Conservation (phyloP, 495 filamentous ascomycete genomes). For the Durotheca rogersii region DNA sequence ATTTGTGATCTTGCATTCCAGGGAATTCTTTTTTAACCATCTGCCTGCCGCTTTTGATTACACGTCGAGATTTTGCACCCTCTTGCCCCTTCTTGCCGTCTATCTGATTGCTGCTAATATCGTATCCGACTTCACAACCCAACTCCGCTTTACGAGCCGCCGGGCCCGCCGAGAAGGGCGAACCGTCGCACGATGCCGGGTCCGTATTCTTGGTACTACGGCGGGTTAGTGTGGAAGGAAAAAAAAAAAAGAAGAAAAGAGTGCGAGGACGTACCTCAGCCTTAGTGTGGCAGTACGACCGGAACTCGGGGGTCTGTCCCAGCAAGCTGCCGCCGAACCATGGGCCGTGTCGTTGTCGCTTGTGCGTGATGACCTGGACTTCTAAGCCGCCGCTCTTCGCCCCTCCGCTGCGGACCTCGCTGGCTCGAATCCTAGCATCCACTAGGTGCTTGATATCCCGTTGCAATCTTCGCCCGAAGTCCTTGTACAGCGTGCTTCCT, state of each 20-base stretch:
- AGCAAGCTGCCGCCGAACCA: conserved; percentile 98
- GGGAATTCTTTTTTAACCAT: conserved; percentile 20
- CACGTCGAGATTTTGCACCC: conserved; percentile 19
- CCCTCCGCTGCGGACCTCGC: conserved; percentile 84
- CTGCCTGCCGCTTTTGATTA: conserved; percentile 27
- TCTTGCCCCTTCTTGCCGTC: conserved; percentile 14
- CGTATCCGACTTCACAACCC: conserved; percentile 9
- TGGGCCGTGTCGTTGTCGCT: conserved; percentile 93
- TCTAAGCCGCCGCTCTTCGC: conserved; percentile 91
- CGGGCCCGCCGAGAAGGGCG: conserved; percentile 89
- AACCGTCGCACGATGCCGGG: conserved; percentile 95
- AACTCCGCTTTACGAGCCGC: conserved; percentile 50
- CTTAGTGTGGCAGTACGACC: conserved; percentile 98
- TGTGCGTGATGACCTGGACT: conserved; percentile 94
- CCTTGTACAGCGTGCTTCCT: conserved; percentile 94
- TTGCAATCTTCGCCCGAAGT: conserved; percentile 93
- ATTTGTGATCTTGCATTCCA: background rate
- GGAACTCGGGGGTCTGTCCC: conserved; percentile 97
- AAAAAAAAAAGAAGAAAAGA: too few species aligned
- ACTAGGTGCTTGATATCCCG: conserved; percentile 95
- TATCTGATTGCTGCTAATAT: conserved; percentile 27
- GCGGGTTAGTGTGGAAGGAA: too few species aligned
- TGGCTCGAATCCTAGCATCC: conserved; percentile 60
- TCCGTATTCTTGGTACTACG: conserved; percentile 86
- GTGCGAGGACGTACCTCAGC: conserved; percentile 56